Base-by-base conservation (phyloP, 768 basidiomycete species). In the Amanita muscaria region DNA sequence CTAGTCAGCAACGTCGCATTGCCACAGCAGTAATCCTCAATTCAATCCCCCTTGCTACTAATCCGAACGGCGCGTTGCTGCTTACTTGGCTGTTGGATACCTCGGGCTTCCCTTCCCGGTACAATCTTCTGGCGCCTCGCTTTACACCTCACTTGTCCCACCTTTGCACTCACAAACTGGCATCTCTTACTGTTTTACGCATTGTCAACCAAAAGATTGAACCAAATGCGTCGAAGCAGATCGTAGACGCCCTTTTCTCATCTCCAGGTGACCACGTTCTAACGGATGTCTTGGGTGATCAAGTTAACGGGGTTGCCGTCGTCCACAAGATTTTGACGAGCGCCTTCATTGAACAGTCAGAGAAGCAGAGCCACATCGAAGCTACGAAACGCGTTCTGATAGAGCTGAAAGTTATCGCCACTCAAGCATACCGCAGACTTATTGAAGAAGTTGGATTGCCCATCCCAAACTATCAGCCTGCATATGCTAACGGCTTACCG, bases 151-250 rank as follows among this genome's bases (percentile, higher is more conserved):
- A 98, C 58, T 74, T 98, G 30, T 92, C 91, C 3, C 93, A 98
- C 63, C 74, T 98, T 47, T 97, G 93, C 70, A 96, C 91, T 3
- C 96, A 99, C 71, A 98, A 98, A 64, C 64, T 99, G 55, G 94
- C 96, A 0, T 96, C 92, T 2, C 72, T 93, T 52, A 94, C 92
- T 1, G 91, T 98, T 31, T 72, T 99, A 51, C 76, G 93, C 59
- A 90, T 99, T 54, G 84, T 98, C 62, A 97, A 98, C 59, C 96
- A 99, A 65, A 90, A 88, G 64, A 82, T 84, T 19, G 96, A 98
- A 59, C 83, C 86, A 0, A 79, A 88, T 33, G 94, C 96, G 11
- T 88, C 89, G 15, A 72, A 68, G 38, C 83, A 88, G 53, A 82
- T 98, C 42, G 80, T 94, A 47, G 83, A 91, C 40, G 86, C 90